Conservation (phyloP, 176 grass and related monocot species). For the Eragrostis nindensis region DNA sequence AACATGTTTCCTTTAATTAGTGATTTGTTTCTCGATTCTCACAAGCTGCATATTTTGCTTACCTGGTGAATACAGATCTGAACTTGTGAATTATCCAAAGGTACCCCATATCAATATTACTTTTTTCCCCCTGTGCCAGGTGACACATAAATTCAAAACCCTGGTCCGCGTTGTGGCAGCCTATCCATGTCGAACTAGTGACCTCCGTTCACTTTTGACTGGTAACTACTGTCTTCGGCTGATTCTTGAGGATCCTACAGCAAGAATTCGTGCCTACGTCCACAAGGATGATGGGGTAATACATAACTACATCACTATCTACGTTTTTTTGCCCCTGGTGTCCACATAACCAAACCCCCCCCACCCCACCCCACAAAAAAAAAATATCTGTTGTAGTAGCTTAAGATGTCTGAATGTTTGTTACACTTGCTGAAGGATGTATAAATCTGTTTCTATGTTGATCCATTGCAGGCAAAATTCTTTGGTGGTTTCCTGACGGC, state of each 20-base stretch:
- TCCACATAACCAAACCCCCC: neutral
- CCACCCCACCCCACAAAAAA: no score
- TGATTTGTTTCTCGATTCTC: conserved; percentile 3
- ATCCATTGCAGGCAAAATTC: conserved; percentile 66
- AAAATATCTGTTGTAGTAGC: conserved; percentile 7
- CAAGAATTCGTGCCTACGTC: conserved; percentile 75
- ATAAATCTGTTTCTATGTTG: conserved; percentile 13
- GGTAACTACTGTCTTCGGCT: conserved; percentile 44
- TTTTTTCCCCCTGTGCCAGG: conserved; percentile 53
- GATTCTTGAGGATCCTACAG: conserved; percentile 86
- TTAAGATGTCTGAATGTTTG: neutral
- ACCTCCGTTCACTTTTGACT: conserved; percentile 38
- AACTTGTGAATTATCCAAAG: conserved; percentile 1
- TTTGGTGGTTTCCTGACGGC: conserved; percentile 55
- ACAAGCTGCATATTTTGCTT: neutral
- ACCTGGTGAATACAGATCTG: neutral
- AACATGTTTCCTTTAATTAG: conserved; percentile 24
- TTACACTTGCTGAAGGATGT: neutral
- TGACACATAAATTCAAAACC: conserved; percentile 66
- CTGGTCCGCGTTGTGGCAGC: conserved; percentile 74
- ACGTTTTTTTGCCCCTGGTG: neutral
- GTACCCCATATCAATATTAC: neutral
- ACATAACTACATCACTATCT: conserved; percentile 30
- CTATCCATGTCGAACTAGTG: conserved; percentile 49
- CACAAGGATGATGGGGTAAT: conserved; percentile 65